Conservation (phyloP, 257 asterid species). For the Jacaranda copaia region DNA sequence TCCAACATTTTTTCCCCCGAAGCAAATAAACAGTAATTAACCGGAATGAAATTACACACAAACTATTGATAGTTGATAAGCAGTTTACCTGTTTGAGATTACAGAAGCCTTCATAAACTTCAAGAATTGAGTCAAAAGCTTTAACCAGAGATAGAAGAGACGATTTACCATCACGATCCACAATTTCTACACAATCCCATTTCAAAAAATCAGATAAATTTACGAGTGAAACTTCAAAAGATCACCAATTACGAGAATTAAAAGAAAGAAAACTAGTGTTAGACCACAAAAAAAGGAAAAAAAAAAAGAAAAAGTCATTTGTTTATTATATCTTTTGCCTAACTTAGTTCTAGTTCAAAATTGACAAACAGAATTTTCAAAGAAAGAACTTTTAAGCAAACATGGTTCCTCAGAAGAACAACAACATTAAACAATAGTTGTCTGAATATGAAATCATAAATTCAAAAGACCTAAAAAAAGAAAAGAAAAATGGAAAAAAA, state of each 20-base stretch:
- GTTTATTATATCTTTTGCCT: background rate
- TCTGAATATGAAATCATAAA: background rate
- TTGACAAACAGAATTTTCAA: background rate
- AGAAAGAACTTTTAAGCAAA: background rate
- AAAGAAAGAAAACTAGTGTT: background rate
- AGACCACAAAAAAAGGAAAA: background rate
- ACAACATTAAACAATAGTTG: conserved; percentile 4
- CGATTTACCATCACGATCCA: conserved; percentile 92
- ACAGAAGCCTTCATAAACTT: conserved; percentile 94
- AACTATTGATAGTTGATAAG: background rate
- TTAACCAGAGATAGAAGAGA: conserved; percentile 83
- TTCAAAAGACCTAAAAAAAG: background rate
- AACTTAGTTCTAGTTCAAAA: background rate
- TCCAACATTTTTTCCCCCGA: too few species aligned
- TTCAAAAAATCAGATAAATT: conserved; percentile 29
- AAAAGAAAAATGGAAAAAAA: background rate
- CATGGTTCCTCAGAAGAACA: background rate
- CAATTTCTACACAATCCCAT: conserved; percentile 67
- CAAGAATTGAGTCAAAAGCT: conserved; percentile 91
- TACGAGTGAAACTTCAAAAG: background rate
- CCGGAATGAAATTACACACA: too few species aligned
- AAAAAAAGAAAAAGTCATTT: background rate
- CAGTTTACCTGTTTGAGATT: conserved; percentile 82
- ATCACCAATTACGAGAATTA: background rate
- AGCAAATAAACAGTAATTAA: too few species aligned